phyloP scores from a whole-genome alignment of 805 yeast species.

The Blastobotrys terrestris region DNA sequence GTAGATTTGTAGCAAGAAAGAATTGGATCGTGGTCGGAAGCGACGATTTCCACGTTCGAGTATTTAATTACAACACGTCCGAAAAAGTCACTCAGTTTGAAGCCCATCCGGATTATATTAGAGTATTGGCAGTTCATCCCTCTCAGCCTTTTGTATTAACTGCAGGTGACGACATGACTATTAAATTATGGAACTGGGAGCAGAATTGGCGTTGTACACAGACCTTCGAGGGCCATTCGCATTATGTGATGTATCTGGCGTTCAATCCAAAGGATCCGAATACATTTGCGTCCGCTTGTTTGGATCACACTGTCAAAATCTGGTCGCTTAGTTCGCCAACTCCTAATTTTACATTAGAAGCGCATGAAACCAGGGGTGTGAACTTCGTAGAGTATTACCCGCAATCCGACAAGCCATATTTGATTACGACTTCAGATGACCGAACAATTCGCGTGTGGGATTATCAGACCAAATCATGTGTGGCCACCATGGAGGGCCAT shows the following conservation, averaged over 20 bases:
- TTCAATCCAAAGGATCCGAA: conserved; percentile 97
- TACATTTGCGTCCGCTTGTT: conserved; percentile 95
- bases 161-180: conserved; percentile 84
- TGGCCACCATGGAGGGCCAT: conserved; percentile 92
- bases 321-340: conserved; percentile 87
- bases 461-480: conserved; percentile 93
- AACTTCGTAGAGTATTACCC: conserved; percentile 97
- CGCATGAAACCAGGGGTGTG: conserved; percentile 91
- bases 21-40: conserved; percentile 96
- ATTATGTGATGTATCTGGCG: conserved; percentile 88
- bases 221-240: conserved; percentile 91
- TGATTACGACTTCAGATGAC: conserved; percentile 89
- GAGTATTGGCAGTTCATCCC: conserved; percentile 92
- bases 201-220: conserved; percentile 85
- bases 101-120: conserved; percentile 96
- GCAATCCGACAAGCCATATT: conserved; percentile 92
- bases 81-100: conserved; percentile 93
- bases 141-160: conserved; percentile 83
- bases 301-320: conserved; percentile 92
- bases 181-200: conserved; percentile 98
- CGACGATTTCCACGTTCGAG: conserved; percentile 91
- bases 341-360: conserved; percentile 86
- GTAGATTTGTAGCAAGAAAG: conserved; percentile 89
- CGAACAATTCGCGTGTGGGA: conserved; percentile 88
- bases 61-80: conserved; percentile 90